phyloP scores from a whole-genome alignment of 495 filamentous ascomycete genomes.

The Entonaema liquescens region DNA sequence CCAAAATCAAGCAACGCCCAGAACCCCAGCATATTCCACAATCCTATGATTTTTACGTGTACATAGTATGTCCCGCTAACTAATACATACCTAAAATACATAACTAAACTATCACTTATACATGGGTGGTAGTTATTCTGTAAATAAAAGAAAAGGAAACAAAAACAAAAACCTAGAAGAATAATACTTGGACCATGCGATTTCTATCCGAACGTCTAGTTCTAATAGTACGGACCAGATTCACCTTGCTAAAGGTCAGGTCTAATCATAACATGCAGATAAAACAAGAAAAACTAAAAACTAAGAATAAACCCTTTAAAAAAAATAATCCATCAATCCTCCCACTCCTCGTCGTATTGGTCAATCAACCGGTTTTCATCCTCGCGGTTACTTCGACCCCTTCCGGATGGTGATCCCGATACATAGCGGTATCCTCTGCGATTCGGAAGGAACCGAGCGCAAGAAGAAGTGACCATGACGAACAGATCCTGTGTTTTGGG shows the following conservation, averaged over 20 bases:
- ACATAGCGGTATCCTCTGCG: constrained; percentile 71
- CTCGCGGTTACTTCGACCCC: constrained; percentile 64
- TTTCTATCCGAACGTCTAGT: constrained; percentile 16
- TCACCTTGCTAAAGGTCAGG: constrained; percentile 9
- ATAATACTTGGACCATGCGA: neutral
- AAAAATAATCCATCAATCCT: constrained; percentile 53
- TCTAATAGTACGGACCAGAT: constrained; percentile 17
- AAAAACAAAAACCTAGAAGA: neutral
- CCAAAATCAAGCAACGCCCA: constrained; percentile 13
- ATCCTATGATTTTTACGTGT: no score
- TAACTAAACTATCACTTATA: neutral
- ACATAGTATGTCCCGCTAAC: constrained; percentile 9
- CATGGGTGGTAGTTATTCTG: neutral
- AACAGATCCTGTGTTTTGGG: constrained; percentile 72
- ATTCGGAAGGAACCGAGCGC: constrained; percentile 70
- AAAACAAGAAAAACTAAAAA: constrained; percentile 1
- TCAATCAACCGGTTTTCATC: constrained; percentile 95
- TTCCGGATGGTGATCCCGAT: constrained; percentile 55
- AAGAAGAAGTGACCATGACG: constrained; percentile 80
- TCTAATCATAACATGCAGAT: constrained; percentile 7
- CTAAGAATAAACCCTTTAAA: neutral
- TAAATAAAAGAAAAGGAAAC: neutral
- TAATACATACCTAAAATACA: neutral
- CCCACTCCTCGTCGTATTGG: constrained; percentile 93
- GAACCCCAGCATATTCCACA: constrained; percentile 1